Percentiles rank a stretch among this genome's conserved stretches.
Conservation (phyloP, 2,329 filamentous ascomycete genomes). For the Ploettnerulaceae sp. region DNA sequence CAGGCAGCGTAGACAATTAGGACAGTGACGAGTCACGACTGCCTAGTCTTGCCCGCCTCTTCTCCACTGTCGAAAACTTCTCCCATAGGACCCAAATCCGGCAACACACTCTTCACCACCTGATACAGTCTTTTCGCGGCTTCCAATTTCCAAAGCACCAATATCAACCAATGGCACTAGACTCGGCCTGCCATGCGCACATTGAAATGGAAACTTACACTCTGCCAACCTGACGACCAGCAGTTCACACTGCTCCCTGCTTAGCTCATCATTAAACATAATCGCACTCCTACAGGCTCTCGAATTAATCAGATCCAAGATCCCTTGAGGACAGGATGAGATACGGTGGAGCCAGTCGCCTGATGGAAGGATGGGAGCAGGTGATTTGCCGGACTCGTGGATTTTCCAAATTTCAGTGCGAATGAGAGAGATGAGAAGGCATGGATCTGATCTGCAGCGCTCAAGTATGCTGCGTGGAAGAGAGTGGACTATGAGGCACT, state of each 20-base stretch:
- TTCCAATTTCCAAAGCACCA: background rate
- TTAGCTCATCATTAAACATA: conserved; percentile 77
- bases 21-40: too few species aligned
- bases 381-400: conserved; percentile 10
- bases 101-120: too few species aligned
- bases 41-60: too few species aligned
- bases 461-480: conserved; percentile 72
- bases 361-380: background rate
- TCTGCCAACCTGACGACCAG: conserved; percentile 53
- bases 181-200: conserved; percentile 70
- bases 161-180: conserved; percentile 59
- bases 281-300: conserved; percentile 73
- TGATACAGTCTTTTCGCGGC: too few species aligned
- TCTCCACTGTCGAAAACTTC: too few species aligned
- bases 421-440: conserved; percentile 67
- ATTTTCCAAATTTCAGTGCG: conserved; percentile 69
- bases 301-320: conserved; percentile 73
- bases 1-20: too few species aligned
- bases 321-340: conserved; percentile 65
- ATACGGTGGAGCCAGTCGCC: conserved; percentile 56
- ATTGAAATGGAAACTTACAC: conserved; percentile 75
- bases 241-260: conserved; percentile 49
- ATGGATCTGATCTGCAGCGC: conserved; percentile 68
- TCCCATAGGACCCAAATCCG: too few species aligned
- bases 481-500: conserved; percentile 44